These are phyloP conservation scores for Tuber borchii DNA, from an alignment of 495 filamentous ascomycete species.

Conservation along the genomic window DNA sequence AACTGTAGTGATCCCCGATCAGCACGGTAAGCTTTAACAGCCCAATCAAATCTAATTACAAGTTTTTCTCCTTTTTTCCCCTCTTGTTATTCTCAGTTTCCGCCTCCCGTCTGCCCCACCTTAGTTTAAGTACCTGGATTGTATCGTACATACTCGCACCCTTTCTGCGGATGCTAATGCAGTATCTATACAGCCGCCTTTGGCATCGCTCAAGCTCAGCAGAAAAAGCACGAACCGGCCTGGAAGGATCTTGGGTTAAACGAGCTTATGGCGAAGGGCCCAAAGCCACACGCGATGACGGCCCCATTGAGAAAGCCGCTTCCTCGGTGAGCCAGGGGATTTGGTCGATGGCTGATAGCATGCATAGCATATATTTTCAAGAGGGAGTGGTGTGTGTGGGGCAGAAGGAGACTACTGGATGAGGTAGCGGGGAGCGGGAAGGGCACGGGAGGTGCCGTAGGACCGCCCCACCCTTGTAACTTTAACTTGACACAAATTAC, in stretches of 20 bases:
- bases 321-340: slow-evolving; percentile 15
- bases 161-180: background rate
- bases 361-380: background rate
- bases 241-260: slow-evolving; percentile 83
- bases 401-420: background rate
- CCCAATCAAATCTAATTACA: background rate
- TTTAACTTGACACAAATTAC: background rate
- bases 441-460: background rate
- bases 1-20: slow-evolving; percentile 68
- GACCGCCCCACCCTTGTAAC: background rate
- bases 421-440: background rate
- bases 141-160: background rate
- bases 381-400: background rate
- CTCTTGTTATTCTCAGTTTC: background rate
- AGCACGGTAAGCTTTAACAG: slow-evolving; percentile 51
- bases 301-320: slow-evolving; percentile 8
- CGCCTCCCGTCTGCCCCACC: background rate
- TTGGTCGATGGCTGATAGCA: background rate
- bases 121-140: background rate
- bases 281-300: slow-evolving; percentile 23
- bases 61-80: background rate
- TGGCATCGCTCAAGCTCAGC: slow-evolving; percentile 81
- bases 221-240: slow-evolving; percentile 60
- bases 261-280: slow-evolving; percentile 60
- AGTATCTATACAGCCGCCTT: slow-evolving; percentile 59